A percentile compares a stretch with the other conserved stretches of the same genome.
These are phyloP conservation scores for Plicaturopsis crispa DNA, from an alignment of 768 basidiomycete genomes.

Conservation along the genomic window DNA sequence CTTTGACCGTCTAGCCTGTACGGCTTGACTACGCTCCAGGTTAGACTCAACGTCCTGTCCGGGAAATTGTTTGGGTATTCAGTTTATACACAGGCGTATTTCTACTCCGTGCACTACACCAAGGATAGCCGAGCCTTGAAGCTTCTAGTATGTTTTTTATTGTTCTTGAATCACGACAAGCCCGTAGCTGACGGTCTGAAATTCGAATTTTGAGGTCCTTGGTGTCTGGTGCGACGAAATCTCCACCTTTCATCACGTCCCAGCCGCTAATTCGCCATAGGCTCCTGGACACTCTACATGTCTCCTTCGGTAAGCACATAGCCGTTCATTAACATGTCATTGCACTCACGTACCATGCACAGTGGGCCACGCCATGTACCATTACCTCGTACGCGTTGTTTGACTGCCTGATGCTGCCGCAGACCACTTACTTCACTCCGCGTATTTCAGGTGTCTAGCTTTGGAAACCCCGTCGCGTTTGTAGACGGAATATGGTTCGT, in stretches of 20 bases:
- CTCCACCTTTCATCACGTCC: background rate
- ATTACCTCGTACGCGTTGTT: conserved; percentile 28
- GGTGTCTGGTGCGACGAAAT: conserved; percentile 24
- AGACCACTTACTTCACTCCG: background rate
- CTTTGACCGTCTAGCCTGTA: no score
- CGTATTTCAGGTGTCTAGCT: conserved; percentile 28
- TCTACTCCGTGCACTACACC: conserved; percentile 33
- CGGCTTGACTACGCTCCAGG: conserved; percentile 37
- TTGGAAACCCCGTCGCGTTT: conserved; percentile 20
- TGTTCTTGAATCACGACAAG: background rate
- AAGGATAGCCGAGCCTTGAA: conserved; percentile 27
- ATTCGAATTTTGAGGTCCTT: no score
- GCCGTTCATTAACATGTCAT: background rate
- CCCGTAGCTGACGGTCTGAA: no score
- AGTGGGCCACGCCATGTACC: conserved; percentile 36
- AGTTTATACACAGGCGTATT: conserved; percentile 24
- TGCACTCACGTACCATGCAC: background rate
- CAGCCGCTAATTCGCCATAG: conserved; percentile 14
- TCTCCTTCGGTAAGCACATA: conserved; percentile 27
- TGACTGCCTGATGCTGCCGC: background rate
- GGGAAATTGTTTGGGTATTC: background rate
- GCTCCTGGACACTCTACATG: conserved; percentile 32
- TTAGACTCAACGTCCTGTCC: conserved; percentile 8
- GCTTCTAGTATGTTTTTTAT: conserved; percentile 21
- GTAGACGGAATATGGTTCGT: conserved; percentile 32